These are phyloP conservation scores for Coniochaeta sp. DNA, from an alignment of 2,329 filamentous ascomycete species.

Conservation along the genomic window DNA sequence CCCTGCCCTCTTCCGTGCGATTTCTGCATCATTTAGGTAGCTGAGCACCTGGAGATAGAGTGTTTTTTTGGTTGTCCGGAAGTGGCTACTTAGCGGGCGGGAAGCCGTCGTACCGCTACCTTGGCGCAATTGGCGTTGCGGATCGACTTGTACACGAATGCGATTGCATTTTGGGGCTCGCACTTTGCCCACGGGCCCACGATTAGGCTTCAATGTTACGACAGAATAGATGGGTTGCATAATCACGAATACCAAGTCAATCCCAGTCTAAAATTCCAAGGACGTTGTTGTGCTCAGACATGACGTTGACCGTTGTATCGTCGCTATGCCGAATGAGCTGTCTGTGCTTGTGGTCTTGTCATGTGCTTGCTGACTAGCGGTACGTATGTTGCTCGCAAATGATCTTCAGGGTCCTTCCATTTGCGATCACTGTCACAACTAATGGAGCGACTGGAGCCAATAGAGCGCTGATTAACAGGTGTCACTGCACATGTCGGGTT, in stretches of 20 bases:
- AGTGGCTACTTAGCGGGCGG: neutral
- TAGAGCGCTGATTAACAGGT: neutral
- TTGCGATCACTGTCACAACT: neutral
- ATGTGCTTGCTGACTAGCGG: too few species aligned
- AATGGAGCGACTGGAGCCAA: neutral
- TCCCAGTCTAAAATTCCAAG: too few species aligned
- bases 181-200: too few species aligned
- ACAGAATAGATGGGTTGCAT: neutral
- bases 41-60: neutral
- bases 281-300: too few species aligned
- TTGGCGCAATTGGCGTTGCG: neutral
- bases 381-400: neutral
- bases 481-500: neutral
- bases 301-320: too few species aligned
- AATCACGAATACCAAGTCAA: too few species aligned
- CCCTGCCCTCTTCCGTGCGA: conserved; percentile 30
- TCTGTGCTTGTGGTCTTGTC: neutral
- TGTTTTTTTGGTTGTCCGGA: neutral
- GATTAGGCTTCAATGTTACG: neutral
- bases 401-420: conserved; percentile 2
- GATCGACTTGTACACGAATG: neutral
- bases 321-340: too few species aligned
- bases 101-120: neutral
- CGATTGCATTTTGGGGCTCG: too few species aligned
- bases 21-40: conserved; percentile 25